A percentile compares a stretch with the other conserved stretches of the same genome.
These are phyloP conservation scores for Epichloe festucae DNA, from an alignment of 2,329 filamentous ascomycete genomes.

Conservation along the genomic window DNA sequence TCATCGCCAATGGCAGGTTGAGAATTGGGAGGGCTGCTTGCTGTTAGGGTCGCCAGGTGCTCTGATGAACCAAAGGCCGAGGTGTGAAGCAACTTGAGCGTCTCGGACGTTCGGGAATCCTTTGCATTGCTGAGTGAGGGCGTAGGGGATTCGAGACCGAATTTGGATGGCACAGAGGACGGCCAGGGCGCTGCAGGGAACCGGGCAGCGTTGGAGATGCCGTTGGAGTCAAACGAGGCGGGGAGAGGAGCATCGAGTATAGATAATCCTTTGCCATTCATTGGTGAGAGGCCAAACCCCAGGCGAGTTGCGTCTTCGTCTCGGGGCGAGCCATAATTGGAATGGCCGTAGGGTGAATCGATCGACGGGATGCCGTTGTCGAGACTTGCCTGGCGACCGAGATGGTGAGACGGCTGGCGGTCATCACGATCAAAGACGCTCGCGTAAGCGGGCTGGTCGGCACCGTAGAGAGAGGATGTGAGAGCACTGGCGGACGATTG, in stretches of 20 bases:
- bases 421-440: slow-evolving; percentile 30
- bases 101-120: slow-evolving; percentile 47
- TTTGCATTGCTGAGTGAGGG: slow-evolving; percentile 54
- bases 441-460: slow-evolving; percentile 25
- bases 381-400: slow-evolving; percentile 37
- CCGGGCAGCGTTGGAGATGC: slow-evolving; percentile 79
- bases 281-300: slow-evolving; percentile 68
- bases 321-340: slow-evolving; percentile 69
- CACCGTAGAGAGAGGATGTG: slow-evolving; percentile 40
- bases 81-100: slow-evolving; percentile 51
- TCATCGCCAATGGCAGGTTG: slow-evolving; percentile 41
- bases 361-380: slow-evolving; percentile 45
- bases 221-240: slow-evolving; percentile 91
- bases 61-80: slow-evolving; percentile 55
- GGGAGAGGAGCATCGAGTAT: slow-evolving; percentile 86
- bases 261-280: slow-evolving; percentile 60
- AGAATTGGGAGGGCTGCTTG: slow-evolving; percentile 36
- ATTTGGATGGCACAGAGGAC: slow-evolving; percentile 83
- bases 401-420: slow-evolving; percentile 20
- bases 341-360: slow-evolving; percentile 46
- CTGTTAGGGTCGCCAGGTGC: slow-evolving; percentile 41
- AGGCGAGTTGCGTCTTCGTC: slow-evolving; percentile 47
- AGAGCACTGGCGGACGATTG: slow-evolving; percentile 57
- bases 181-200: slow-evolving; percentile 71
- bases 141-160: slow-evolving; percentile 76